These are phyloP conservation scores for Hirschioporus abietinus DNA, from an alignment of 768 basidiomycete genomes.

Conservation along the genomic window DNA sequence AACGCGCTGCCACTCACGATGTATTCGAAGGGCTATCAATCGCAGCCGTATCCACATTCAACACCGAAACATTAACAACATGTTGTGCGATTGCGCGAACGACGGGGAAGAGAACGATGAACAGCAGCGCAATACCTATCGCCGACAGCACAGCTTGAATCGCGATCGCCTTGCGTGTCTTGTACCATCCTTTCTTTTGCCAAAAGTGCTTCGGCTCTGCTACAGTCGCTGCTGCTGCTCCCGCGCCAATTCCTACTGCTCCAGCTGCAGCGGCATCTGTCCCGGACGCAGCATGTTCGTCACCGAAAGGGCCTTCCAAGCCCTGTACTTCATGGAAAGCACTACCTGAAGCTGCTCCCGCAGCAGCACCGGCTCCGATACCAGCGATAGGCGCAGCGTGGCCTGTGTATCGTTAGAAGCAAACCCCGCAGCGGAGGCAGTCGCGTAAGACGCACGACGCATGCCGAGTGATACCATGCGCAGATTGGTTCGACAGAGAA, in stretches of 20 bases:
- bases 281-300: constrained; percentile 4
- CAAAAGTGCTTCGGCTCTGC: constrained; percentile 8
- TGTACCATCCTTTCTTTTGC: constrained; percentile 43
- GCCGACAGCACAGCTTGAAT: constrained; percentile 43
- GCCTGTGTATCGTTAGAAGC: not conserved
- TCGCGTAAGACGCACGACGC: not conserved
- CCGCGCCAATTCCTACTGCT: not conserved
- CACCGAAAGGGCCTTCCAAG: constrained; percentile 3
- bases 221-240: constrained; percentile 5
- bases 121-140: constrained; percentile 56
- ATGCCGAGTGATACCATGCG: not conserved
- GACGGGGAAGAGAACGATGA: constrained; percentile 65
- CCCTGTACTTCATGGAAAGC: not conserved
- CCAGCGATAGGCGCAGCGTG: not conserved
- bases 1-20: constrained; percentile 36
- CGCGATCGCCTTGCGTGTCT: constrained; percentile 60
- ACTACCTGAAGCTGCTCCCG: constrained; percentile 3
- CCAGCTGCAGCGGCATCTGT: constrained; percentile 15
- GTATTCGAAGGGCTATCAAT: constrained; percentile 51
- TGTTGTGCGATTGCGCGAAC: constrained; percentile 61
- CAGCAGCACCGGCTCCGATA: not conserved
- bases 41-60: constrained; percentile 47
- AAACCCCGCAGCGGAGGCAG: not conserved
- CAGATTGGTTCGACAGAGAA: not conserved
- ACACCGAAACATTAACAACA: constrained; percentile 49